Percentiles rank a stretch among this genome's conserved stretches.
Evolutionary conservation across 352 stramenopile species (phyloP).

Genomic region (Phytophthora meadii): DNA sequence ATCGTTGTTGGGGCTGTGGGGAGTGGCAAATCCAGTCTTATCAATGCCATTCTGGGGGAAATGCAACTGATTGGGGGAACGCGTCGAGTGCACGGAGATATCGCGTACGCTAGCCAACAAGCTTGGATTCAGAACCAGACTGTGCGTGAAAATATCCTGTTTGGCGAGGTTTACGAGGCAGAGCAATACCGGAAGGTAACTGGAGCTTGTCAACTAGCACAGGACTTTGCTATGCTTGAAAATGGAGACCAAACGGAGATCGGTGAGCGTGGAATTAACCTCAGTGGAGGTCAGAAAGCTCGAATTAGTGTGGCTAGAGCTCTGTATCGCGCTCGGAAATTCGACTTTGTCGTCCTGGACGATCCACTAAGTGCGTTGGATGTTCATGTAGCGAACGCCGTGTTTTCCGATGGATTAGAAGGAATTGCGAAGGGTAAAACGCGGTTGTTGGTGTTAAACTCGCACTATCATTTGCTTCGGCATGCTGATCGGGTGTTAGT

Average conservation of each 20-base stretch:
- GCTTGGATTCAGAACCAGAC: constrained; percentile 65
- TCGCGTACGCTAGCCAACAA: constrained; percentile 54
- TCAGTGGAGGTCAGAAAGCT: constrained; percentile 87
- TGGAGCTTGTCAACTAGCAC: constrained; percentile 75
- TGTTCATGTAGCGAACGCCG: constrained; percentile 93
- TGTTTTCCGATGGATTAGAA: constrained; percentile 92
- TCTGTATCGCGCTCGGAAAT: constrained; percentile 62
- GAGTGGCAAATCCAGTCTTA: constrained; percentile 60
- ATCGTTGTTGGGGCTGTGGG: constrained; percentile 56
- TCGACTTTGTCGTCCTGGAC: constrained; percentile 70
- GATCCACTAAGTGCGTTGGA: constrained; percentile 75
- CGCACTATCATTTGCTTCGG: constrained; percentile 90
- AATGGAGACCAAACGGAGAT: constrained; percentile 95
- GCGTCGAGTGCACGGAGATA: constrained; percentile 27
- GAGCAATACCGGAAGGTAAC: constrained; percentile 62
- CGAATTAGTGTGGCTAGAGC: constrained; percentile 65
- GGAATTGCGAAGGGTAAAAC: constrained; percentile 65
- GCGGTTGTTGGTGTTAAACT: constrained; percentile 93
- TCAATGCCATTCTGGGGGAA: constrained; percentile 58
- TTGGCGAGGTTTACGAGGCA: constrained; percentile 47
- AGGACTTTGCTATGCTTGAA: constrained; percentile 81
- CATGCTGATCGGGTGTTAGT: constrained; percentile 71
- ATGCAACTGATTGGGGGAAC: constrained; percentile 43
- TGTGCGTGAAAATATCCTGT: constrained; percentile 67
- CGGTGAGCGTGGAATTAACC: constrained; percentile 87